phyloP scores from a whole-genome alignment of 2,329 filamentous ascomycete genomes.

The Fusarium cyanostomum region DNA sequence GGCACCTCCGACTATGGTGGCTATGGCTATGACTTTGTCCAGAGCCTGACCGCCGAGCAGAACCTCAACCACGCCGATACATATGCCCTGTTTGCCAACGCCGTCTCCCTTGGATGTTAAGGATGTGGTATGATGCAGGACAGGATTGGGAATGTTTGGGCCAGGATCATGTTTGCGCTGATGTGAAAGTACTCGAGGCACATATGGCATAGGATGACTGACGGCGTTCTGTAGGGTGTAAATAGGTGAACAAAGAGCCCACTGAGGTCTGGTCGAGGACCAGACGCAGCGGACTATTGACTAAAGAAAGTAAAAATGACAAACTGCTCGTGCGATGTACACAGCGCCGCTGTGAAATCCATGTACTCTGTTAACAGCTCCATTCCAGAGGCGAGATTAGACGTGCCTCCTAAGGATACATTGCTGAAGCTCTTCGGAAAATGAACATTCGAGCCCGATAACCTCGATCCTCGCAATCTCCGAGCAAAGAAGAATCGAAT shows the following conservation, averaged over 20 bases:
- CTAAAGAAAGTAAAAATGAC: conserved; percentile 6
- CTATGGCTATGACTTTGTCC: conserved; percentile 64
- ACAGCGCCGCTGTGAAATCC: neutral
- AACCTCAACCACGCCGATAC: conserved; percentile 73
- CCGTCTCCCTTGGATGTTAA: conserved; percentile 49
- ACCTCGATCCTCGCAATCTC: neutral
- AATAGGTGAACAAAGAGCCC: neutral
- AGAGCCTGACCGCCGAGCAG: conserved; percentile 55
- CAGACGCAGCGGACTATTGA: neutral
- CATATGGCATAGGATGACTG: neutral
- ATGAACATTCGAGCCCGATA: neutral
- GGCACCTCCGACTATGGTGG: conserved; percentile 68
- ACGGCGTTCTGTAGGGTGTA: neutral
- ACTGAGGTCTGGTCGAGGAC: neutral
- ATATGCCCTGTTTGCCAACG: conserved; percentile 40
- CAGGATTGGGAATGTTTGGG: neutral
- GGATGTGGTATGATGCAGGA: neutral
- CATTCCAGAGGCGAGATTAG: neutral
- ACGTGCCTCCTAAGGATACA: neutral
- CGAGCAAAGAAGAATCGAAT: neutral
- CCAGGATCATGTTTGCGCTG: neutral
- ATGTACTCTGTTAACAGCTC: neutral
- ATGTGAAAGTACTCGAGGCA: neutral
- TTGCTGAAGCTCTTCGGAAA: neutral
- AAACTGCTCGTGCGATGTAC: neutral